Conservation (phyloP, 139 green algal genomes). For the Eudorina sp. region DNA sequence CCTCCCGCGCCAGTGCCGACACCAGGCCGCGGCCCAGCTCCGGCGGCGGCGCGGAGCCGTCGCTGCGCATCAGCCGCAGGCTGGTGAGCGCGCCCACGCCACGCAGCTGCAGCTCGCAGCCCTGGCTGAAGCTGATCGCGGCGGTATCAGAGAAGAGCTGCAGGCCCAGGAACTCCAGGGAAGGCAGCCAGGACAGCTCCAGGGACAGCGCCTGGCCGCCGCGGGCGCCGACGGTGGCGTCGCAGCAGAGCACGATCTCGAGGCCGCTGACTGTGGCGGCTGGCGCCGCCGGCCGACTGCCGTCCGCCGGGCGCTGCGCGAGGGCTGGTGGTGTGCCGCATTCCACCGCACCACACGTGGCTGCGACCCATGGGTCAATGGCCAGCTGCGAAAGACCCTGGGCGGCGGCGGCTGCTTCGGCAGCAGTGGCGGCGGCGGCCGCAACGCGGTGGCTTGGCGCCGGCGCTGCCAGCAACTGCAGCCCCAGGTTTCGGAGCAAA, state of each 20-base stretch:
- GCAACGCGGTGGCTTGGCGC: background rate
- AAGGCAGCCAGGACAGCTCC: background rate
- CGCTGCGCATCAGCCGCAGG: conserved; percentile 26
- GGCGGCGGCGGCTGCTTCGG: too few relatives aligned
- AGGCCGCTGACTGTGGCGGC: background rate
- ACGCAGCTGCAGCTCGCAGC: background rate
- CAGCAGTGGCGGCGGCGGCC: too few relatives aligned
- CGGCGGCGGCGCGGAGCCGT: conserved; percentile 5
- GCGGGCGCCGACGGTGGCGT: background rate
- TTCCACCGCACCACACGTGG: too few relatives aligned
- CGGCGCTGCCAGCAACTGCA: background rate
- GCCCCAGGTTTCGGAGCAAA: background rate
- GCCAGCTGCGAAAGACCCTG: too few relatives aligned
- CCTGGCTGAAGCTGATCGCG: conserved; percentile 14
- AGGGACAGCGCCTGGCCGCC: background rate
- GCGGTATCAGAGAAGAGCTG: conserved; percentile 2
- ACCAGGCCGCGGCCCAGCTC: background rate
- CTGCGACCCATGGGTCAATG: too few relatives aligned
- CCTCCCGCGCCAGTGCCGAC: background rate
- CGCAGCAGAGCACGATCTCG: conserved; percentile 12
- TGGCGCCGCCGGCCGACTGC: too few relatives aligned
- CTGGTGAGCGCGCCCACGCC: background rate
- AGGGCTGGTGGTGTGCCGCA: too few relatives aligned
- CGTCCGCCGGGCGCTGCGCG: too few relatives aligned
- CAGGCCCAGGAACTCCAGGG: background rate